A percentile compares a stretch with the other conserved stretches of the same genome.
Evolutionary conservation across 306 rosid genomes (phyloP).

Genomic region (Glycyrrhiza uralensis): DNA sequence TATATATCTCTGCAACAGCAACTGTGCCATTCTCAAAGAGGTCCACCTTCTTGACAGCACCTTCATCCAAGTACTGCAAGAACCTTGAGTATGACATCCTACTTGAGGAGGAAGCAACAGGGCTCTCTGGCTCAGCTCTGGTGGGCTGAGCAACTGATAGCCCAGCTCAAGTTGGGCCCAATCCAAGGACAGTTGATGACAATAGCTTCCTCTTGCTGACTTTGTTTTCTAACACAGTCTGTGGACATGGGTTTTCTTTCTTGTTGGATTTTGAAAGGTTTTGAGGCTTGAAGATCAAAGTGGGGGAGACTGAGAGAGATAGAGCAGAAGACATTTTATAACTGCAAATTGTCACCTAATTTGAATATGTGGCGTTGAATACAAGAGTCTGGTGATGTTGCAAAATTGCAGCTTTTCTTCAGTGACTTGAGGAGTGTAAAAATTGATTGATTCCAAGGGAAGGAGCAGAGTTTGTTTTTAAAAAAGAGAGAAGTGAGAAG

Average conservation of each 20-base stretch:
- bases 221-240: constrained; percentile 28
- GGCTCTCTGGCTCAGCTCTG: constrained; percentile 62
- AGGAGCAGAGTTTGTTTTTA: constrained; percentile 4
- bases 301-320: constrained; percentile 40
- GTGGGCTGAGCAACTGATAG: constrained; percentile 40
- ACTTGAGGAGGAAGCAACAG: constrained; percentile 48
- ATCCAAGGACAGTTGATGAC: constrained; percentile 32
- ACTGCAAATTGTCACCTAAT: not conserved
- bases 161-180: constrained; percentile 32
- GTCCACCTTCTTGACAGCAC: constrained; percentile 65
- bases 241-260: constrained; percentile 36
- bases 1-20: constrained; percentile 68
- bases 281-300: constrained; percentile 48
- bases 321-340: constrained; percentile 45
- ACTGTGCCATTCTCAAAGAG: constrained; percentile 66
- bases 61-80: constrained; percentile 64
- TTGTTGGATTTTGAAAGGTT: constrained; percentile 33
- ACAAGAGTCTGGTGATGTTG: not conserved
- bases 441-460: constrained; percentile 23
- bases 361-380: not conserved
- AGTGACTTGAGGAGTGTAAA: not conserved
- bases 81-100: constrained; percentile 70
- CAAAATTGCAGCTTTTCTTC: not conserved
- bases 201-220: constrained; percentile 43
- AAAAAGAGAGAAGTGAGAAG: constrained; percentile 32